Base-by-base conservation (phyloP, 2,329 filamentous ascomycete genomes). In the Aspergillus tanneri region DNA sequence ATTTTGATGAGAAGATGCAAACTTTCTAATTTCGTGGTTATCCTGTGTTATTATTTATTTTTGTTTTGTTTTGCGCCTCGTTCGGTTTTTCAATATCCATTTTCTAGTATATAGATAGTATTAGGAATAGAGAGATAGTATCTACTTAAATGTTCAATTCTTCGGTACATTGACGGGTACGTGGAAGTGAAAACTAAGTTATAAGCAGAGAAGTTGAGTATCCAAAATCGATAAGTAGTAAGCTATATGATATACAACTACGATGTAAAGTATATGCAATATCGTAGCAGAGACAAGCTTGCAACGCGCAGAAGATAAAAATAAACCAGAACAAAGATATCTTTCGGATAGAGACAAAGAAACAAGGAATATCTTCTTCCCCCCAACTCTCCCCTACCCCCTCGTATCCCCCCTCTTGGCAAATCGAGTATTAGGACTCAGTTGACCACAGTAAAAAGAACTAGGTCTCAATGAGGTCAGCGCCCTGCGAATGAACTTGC, bases 391-490 rank as follows among this genome's bases (percentile, higher is more conserved):
- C 19, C 36, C 10, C 14, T n/a, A 16, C 14, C 25, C 23, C 12
- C 21, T 34, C 24, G 24, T 12, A 35, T 44, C 42, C 25, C 22
- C 35, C 19, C 36, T 14, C 14, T 16, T 14, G 11, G 32, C 16
- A 36, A 36, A 9, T 16, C 21, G 6, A 19, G 16, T 2, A 9
- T 4, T 12, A 14, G 22, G 35, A 8, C 4, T 14, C 18, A n/a
- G 36, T 10, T 6, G 11, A n/a, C n/a, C n/a, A n/a, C 11, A 8
- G 30, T 7, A n/a, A 14, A 27, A 9, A 41, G 37, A 37, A 14
- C 62, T 58, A 74, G 19, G 70, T 61, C 49, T 75, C 72, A 42
- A 75, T 72, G 47, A 75, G 58, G 50, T 70, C 69, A 40, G 60
- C 63, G n/a, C 60, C 62, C 54, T 67, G 58, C 18, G 60, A 51